phyloP scores from a whole-genome alignment of 768 basidiomycete genomes.

The Baorangia bicolor region DNA sequence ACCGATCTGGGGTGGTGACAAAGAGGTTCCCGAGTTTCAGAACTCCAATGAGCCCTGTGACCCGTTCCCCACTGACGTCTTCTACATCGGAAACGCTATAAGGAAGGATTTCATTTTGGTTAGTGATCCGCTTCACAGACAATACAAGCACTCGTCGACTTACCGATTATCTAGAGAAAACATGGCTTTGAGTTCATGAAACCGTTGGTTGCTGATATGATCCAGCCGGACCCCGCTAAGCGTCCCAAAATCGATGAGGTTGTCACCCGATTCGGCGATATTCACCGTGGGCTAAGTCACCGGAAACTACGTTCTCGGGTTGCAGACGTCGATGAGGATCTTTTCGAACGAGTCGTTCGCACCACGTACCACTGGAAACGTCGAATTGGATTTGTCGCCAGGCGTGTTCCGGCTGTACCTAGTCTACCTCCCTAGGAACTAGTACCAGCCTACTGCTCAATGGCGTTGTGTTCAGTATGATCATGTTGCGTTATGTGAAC shows the following conservation, averaged over 20 bases:
- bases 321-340: slow-evolving; percentile 15
- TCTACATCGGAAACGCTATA: slow-evolving; percentile 42
- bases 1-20: slow-evolving; percentile 41
- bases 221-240: slow-evolving; percentile 19
- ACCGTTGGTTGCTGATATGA: slow-evolving; percentile 20
- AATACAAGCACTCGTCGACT: too few species aligned
- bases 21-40: slow-evolving; percentile 40
- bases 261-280: slow-evolving; percentile 14
- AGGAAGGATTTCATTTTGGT: slow-evolving; percentile 35
- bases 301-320: slow-evolving; percentile 32
- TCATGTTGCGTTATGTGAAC: background rate
- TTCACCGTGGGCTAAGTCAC: slow-evolving; percentile 1
- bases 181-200: slow-evolving; percentile 24
- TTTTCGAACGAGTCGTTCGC: slow-evolving; percentile 7
- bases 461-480: background rate
- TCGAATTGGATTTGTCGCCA: slow-evolving; percentile 13
- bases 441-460: background rate
- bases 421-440: background rate
- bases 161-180: too few species aligned
- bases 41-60: slow-evolving; percentile 25
- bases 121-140: background rate
- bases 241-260: slow-evolving; percentile 26
- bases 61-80: slow-evolving; percentile 46
- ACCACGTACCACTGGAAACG: slow-evolving; percentile 29
- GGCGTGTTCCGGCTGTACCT: slow-evolving; percentile 13